These are phyloP conservation scores for Paulownia fortunei DNA, from an alignment of 257 asterid species.

Conservation along the genomic window DNA sequence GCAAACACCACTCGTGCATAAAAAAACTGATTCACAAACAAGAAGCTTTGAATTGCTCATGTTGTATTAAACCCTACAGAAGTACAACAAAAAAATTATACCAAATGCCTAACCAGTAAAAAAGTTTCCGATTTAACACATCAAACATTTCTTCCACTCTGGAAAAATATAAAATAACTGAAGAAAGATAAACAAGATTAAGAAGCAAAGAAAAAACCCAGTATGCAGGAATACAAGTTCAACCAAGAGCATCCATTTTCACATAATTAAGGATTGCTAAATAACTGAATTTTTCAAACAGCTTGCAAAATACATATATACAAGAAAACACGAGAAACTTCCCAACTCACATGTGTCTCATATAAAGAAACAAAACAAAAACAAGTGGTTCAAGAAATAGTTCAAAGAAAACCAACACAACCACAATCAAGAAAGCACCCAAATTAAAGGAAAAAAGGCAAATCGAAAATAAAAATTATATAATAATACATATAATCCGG, in stretches of 20 bases:
- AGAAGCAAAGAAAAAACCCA: neutral
- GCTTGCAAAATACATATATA: neutral
- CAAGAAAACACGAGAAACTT: neutral
- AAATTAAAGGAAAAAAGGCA: neutral
- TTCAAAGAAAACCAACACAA: neutral
- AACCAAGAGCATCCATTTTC: neutral
- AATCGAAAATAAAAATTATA: neutral
- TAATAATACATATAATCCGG: neutral
- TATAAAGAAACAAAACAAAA: neutral
- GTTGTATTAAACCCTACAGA: neutral
- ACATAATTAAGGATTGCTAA: neutral
- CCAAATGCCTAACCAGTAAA: neutral
- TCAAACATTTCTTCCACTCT: neutral
- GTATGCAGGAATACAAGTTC: neutral
- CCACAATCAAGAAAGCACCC: neutral
- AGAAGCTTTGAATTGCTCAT: neutral
- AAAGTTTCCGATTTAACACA: neutral
- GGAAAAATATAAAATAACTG: neutral
- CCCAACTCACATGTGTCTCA: neutral
- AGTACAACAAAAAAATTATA: neutral
- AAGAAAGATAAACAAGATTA: neutral
- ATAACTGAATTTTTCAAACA: neutral
- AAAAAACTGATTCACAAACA: too few species aligned
- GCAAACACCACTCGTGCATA: neutral
- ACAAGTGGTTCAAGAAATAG: neutral